Base-by-base conservation (phyloP, 2,329 filamentous ascomycete genomes). In the Ceratocystis huliohia region DNA sequence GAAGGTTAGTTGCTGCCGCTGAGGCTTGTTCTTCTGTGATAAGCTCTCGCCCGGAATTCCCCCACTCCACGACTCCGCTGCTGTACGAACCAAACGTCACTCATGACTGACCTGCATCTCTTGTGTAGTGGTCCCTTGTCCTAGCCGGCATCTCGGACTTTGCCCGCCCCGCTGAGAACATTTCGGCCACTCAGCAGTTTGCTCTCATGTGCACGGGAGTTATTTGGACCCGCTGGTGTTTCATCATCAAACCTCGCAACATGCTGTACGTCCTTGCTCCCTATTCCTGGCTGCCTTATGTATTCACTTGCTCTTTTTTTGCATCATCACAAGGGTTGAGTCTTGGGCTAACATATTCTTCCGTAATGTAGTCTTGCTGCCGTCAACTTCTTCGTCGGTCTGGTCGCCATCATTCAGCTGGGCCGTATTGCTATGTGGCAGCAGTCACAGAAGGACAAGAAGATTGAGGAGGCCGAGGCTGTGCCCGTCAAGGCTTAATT, bases 201-300 rank as follows among this genome's bases (percentile, higher is more conserved):
- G 93, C 94, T 68, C 84, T 99, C 71, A 94, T 90, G 74, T 86
- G 86, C 72, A 99, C 94, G 8, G 94, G 94, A 71, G 78, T 88
- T 70, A 99, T 99, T 82, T 99, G 94, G 94, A 99, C 94, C 59
- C 85, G 94, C 71, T 99, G 94, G 94, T 99, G 94, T 82, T 82
- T 97, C 75, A 88, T 99, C 76, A 99, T 99, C 79, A 91, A 86
- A 77, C 94, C 94, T 67, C 86, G 86, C 78, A 99, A 99, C 82
- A 79, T 91, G 73, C 88, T 96, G 87, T 91, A 79, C 61, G 86
- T 79, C 5, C 50, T 13, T 17, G 41, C 37, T 6, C 5, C 59
- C 28, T 8, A n/a, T 59, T n/a, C 5, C 17, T 46, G 17, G 61
- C 37, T 41, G 37, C 10, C 37, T 41, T 15, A 13, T 41, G 4